These are phyloP conservation scores for Cornus kousa DNA, from an alignment of 148 eudicot genomes.

Conservation along the genomic window DNA sequence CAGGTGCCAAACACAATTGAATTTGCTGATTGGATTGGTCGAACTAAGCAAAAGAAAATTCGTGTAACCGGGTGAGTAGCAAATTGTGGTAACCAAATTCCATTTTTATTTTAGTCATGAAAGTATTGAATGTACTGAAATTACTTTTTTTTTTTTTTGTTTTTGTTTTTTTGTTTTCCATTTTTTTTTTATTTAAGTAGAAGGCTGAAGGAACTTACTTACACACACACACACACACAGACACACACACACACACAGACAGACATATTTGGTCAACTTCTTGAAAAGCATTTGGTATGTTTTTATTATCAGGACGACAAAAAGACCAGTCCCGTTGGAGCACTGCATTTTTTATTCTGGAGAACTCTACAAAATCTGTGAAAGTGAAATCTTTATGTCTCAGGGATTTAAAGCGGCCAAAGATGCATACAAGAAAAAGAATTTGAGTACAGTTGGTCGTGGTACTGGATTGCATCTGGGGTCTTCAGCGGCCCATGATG, in stretches of 20 bases:
- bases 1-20: slow-evolving; percentile 95
- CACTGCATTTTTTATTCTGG: slow-evolving; percentile 91
- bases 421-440: slow-evolving; percentile 74
- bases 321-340: slow-evolving; percentile 98
- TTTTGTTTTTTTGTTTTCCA: not conserved
- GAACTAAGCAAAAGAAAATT: slow-evolving; percentile 90
- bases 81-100: slow-evolving; percentile 18
- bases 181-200: not conserved
- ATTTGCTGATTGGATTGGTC: slow-evolving; percentile 99
- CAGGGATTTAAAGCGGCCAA: slow-evolving; percentile 86
- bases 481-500: slow-evolving; percentile 50
- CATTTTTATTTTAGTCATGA: not conserved
- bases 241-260: too few species aligned
- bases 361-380: slow-evolving; percentile 87
- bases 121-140: not conserved
- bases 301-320: slow-evolving; percentile 70
- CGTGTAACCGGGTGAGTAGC: slow-evolving; percentile 83
- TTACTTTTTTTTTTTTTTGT: not conserved
- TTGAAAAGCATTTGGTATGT: slow-evolving; percentile 7
- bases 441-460: slow-evolving; percentile 35
- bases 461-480: slow-evolving; percentile 48
- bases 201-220: not conserved
- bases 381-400: slow-evolving; percentile 57
- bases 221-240: too few species aligned
- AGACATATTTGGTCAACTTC: not conserved